Conservation (phyloP, 2,329 filamentous ascomycete genomes). For the Setomelanomma holmii region DNA sequence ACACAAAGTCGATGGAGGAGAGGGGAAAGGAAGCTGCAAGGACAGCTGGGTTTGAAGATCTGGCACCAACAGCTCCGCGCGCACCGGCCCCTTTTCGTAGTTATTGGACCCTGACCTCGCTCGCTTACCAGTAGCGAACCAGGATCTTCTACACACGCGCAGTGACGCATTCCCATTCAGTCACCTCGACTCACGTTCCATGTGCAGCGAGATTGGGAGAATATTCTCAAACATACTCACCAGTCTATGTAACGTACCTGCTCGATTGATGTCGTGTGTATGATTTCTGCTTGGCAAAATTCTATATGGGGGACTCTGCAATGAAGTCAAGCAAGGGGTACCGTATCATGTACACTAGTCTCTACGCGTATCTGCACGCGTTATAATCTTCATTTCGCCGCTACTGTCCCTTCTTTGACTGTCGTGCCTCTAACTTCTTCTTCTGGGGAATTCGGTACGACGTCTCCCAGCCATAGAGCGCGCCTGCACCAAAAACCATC, state of each 20-base stretch:
- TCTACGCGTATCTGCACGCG: neutral
- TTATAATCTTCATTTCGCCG: neutral
- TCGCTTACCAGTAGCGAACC: neutral
- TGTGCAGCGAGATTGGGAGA: neutral
- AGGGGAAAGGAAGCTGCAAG: slow-evolving; percentile 24
- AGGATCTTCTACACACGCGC: neutral
- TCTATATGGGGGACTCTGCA: too few species aligned
- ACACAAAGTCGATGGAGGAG: slow-evolving; percentile 23
- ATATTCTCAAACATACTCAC: too few species aligned
- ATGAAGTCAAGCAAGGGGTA: neutral
- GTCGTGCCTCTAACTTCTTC: slow-evolving; percentile 35
- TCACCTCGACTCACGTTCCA: too few species aligned
- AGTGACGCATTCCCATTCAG: neutral
- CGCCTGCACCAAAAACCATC: slow-evolving; percentile 90
- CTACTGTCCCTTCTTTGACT: slow-evolving; percentile 37
- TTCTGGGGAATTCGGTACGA: slow-evolving; percentile 54
- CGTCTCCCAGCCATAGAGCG: slow-evolving; percentile 82
- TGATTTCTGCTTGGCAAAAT: too few species aligned
- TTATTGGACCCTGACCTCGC: slow-evolving; percentile 1
- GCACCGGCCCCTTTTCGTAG: slow-evolving; percentile 22
- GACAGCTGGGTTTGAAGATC: slow-evolving; percentile 28
- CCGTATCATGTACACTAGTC: neutral
- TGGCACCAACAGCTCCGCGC: slow-evolving; percentile 20
- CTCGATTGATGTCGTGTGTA: too few species aligned
- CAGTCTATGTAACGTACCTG: too few species aligned